These are phyloP conservation scores for Mycena galopus DNA, from an alignment of 768 basidiomycete species.

Conservation along the genomic window DNA sequence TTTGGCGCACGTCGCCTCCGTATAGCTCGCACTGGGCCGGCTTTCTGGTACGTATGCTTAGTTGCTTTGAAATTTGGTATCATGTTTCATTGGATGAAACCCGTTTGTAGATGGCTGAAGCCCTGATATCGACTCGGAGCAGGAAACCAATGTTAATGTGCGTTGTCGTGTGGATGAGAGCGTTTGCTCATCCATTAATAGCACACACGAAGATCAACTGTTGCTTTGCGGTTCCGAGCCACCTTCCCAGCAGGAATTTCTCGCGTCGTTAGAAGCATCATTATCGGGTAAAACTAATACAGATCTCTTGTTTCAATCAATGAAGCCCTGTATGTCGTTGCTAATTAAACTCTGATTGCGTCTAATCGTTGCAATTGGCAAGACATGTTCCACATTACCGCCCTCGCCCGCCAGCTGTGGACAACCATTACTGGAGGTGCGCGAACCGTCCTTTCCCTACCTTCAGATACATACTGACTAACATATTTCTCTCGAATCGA, in stretches of 20 bases:
- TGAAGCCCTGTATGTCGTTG: background rate
- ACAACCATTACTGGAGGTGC: background rate
- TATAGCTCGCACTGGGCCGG: slow-evolving; percentile 6
- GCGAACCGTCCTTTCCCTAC: background rate
- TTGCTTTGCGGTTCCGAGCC: background rate
- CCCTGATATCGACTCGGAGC: background rate
- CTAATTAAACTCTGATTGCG: too few relatives aligned
- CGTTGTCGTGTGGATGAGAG: background rate
- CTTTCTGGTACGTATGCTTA: background rate
- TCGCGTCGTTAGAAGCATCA: background rate
- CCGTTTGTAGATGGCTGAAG: slow-evolving; percentile 13
- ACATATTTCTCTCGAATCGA: too few relatives aligned
- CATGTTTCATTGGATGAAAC: background rate
- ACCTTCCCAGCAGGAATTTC: background rate
- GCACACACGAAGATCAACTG: background rate
- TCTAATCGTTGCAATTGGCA: too few relatives aligned
- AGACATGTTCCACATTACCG: background rate
- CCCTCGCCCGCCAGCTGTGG: background rate
- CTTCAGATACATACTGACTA: too few relatives aligned
- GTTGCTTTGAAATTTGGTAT: too few relatives aligned
- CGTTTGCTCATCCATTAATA: background rate
- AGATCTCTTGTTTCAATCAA: background rate
- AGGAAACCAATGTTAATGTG: slow-evolving; percentile 22
- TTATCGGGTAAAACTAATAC: background rate
- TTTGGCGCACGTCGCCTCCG: background rate